Percentiles rank a stretch among this genome's conserved stretches.
Conservation (phyloP, 2,329 filamentous ascomycete genomes). For the Polychaeton citri region DNA sequence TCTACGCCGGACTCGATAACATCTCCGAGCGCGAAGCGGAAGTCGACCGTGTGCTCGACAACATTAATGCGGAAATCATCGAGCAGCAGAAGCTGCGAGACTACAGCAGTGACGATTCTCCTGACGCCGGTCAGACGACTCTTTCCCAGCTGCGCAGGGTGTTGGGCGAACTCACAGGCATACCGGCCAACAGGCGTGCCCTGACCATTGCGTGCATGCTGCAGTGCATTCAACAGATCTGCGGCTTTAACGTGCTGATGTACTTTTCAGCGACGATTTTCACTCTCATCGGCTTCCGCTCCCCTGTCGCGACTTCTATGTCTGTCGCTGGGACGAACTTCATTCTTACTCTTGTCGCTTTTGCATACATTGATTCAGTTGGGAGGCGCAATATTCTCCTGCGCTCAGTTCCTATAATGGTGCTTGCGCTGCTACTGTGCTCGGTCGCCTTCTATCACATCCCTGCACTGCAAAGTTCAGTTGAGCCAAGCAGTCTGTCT, state of each 20-base stretch:
- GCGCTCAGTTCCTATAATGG: constrained; percentile 75
- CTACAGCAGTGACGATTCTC: constrained; percentile 3
- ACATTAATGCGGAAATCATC: constrained; percentile 58
- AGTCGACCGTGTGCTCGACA: constrained; percentile 47
- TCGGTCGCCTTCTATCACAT: constrained; percentile 60
- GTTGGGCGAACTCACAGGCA: constrained; percentile 24
- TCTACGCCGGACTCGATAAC: neutral
- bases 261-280: constrained; percentile 38
- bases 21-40: constrained; percentile 10
- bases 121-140: neutral
- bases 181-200: constrained; percentile 52
- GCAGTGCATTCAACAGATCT: constrained; percentile 66
- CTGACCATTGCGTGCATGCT: constrained; percentile 74
- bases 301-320: constrained; percentile 31
- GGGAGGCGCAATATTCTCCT: constrained; percentile 52
- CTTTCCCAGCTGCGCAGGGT: constrained; percentile 2
- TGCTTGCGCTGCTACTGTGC: constrained; percentile 55
- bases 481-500: constrained; percentile 10
- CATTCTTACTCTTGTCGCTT: constrained; percentile 32
- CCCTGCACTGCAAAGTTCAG: constrained; percentile 24
- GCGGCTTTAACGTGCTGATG: constrained; percentile 30
- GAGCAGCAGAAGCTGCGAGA: constrained; percentile 9
- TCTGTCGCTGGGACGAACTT: constrained; percentile 34
- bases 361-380: constrained; percentile 30
- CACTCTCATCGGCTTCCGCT: constrained; percentile 31